Evolutionary conservation across 495 filamentous ascomycete species (phyloP).

Genomic region (Cercophora newfieldiana): DNA sequence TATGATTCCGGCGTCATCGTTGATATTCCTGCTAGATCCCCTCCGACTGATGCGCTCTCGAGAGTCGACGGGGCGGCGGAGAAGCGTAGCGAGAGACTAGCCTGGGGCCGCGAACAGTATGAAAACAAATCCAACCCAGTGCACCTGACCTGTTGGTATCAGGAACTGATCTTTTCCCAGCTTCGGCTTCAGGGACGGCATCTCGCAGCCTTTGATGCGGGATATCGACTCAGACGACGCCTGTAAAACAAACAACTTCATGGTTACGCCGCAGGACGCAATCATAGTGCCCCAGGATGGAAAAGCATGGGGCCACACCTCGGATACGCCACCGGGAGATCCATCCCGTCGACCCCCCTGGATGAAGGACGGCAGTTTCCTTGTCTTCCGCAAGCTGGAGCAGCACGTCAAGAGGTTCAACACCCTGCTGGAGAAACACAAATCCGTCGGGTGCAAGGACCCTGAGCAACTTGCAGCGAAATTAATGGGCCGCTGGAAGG

Average conservation of each 20-base stretch:
- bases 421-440: not conserved
- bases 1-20: not conserved
- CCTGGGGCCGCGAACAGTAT: too few species aligned
- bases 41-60: not conserved
- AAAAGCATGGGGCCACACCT: too few species aligned
- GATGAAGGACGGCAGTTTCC: slow-evolving; percentile 10
- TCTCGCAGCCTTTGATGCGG: slow-evolving; percentile 9
- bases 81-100: not conserved
- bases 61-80: not conserved
- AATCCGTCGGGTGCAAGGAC: not conserved
- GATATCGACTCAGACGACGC: not conserved
- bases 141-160: not conserved
- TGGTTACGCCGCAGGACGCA: not conserved
- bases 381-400: slow-evolving; percentile 11
- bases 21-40: not conserved
- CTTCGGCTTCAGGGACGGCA: slow-evolving; percentile 13
- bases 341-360: not conserved
- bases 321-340: not conserved
- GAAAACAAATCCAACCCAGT: too few species aligned
- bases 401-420: slow-evolving; percentile 5
- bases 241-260: not conserved
- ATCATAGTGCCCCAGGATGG: too few species aligned
- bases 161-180: not conserved
- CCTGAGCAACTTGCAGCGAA: slow-evolving; percentile 1
- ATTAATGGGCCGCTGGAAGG: slow-evolving; percentile 8